Evolutionary conservation across 164 flowering plant species (phyloP), one percentile per base, ranked within the genome.

Genomic region (Vitis amurensis): DNA sequence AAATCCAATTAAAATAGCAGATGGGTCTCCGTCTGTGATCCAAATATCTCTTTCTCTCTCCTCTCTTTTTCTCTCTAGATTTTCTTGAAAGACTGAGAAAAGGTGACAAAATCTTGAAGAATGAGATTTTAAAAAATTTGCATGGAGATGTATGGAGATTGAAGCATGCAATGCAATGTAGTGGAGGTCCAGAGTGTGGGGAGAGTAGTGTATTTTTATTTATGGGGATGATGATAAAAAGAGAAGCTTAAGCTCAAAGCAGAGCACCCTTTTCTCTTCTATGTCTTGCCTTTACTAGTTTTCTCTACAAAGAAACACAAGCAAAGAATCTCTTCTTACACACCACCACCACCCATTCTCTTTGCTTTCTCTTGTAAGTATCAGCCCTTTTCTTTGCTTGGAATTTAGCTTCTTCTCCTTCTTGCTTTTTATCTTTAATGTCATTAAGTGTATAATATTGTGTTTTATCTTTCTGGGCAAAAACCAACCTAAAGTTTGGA

Each of bases 321-420:
- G 93, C 91, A 88, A 88, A 79, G 94, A 84, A 89, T 87, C 91
- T 84, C 76, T 60, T 63, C 75, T 72, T 60, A 53, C 69, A 73
- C 72, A 59, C 70, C 77, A 12, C 67, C 67, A 49, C 76, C 79
- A 13, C 64, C 27, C 71, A 63, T 63, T 74, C 61, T 55, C 49
- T 52, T 77, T 81, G 84, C 87, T 83, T 84, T 91, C 76, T 66
- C 80, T 78, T 77, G 84, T 77, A 85, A 87, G 97, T 68, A 78
- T 89, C 77, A 73, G 56, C 65, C 66, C 83, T 80, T 83, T 83
- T 73, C 91, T 88, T 85, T 70, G 74, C 87, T 82, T 84, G 19
- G 73, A 80, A 76, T 82, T 82, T 66, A 67, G 58, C 71, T 52
- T 11, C 64, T 63, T 31, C 47, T 52, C 31, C 15, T 2, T 31